phyloP scores from a whole-genome alignment of 768 basidiomycete genomes.

The Russula emetica region DNA sequence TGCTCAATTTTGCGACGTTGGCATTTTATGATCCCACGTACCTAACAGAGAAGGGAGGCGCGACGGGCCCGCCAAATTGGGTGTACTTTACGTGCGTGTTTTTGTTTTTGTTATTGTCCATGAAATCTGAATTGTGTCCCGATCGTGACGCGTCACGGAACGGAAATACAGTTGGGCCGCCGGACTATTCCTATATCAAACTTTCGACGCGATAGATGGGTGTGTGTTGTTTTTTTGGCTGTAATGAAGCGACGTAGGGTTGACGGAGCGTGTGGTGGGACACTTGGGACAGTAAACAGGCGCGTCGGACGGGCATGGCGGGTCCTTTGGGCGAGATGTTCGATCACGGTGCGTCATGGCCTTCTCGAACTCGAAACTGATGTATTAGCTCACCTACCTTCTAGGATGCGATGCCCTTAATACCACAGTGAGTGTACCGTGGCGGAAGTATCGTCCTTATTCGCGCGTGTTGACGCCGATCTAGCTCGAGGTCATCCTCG shows the following conservation, averaged over 20 bases:
- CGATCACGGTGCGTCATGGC: constrained; percentile 70
- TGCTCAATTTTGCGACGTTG: constrained; percentile 79
- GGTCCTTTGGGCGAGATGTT: constrained; percentile 97
- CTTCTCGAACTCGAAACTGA: neutral
- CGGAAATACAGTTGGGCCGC: constrained; percentile 63
- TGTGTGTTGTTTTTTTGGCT: constrained; percentile 32
- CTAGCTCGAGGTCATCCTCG: constrained; percentile 84
- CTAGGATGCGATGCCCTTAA: constrained; percentile 90
- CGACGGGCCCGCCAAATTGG: constrained; percentile 69
- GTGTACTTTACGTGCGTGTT: constrained; percentile 78
- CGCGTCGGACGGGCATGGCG: constrained; percentile 93
- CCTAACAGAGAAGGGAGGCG: constrained; percentile 61
- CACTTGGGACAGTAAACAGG: constrained; percentile 69
- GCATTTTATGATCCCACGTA: constrained; percentile 80
- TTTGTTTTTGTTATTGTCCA: neutral
- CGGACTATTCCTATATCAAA: constrained; percentile 91
- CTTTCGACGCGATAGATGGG: constrained; percentile 86
- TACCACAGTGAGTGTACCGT: constrained; percentile 62
- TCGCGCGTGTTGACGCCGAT: constrained; percentile 4
- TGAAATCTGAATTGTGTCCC: neutral
- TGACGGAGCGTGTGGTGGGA: constrained; percentile 5
- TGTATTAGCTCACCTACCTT: neutral
- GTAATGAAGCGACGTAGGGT: neutral
- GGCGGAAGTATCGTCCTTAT: no score
- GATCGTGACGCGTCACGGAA: neutral